Conservation (phyloP, 768 basidiomycete species). For the Podaxis carcinomalis region DNA sequence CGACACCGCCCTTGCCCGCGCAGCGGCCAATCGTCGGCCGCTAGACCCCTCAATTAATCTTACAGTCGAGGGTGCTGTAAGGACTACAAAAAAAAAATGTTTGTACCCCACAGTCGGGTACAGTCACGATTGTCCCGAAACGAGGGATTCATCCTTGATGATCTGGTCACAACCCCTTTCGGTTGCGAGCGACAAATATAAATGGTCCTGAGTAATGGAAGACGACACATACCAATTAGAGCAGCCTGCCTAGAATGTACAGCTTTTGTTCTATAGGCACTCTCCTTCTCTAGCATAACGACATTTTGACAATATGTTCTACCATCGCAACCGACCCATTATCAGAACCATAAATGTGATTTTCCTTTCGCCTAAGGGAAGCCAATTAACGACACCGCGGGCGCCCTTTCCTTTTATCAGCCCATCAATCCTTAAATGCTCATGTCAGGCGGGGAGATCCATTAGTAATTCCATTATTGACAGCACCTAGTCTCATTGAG, state of each 20-base stretch:
- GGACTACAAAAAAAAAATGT: constrained; percentile 2
- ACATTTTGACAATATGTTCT: background rate
- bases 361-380: background rate
- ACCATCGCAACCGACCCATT: background rate
- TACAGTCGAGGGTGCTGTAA: background rate
- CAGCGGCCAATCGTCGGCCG: background rate
- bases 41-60: background rate
- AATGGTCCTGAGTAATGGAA: constrained; percentile 14
- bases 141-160: constrained; percentile 11
- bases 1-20: background rate
- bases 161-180: constrained; percentile 12
- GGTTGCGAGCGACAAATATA: constrained; percentile 10
- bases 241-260: background rate
- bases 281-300: background rate
- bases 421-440: constrained; percentile 8
- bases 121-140: constrained; percentile 10
- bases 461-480: constrained; percentile 2
- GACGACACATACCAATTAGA: background rate
- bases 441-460: constrained; percentile 9
- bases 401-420: constrained; percentile 2
- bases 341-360: background rate
- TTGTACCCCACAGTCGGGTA: background rate
- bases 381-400: background rate
- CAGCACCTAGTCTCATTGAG: background rate
- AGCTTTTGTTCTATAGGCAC: background rate